Evolutionary conservation across 2,329 filamentous ascomycete genomes (phyloP).

Genomic region (Microcyclospora pomicola): DNA sequence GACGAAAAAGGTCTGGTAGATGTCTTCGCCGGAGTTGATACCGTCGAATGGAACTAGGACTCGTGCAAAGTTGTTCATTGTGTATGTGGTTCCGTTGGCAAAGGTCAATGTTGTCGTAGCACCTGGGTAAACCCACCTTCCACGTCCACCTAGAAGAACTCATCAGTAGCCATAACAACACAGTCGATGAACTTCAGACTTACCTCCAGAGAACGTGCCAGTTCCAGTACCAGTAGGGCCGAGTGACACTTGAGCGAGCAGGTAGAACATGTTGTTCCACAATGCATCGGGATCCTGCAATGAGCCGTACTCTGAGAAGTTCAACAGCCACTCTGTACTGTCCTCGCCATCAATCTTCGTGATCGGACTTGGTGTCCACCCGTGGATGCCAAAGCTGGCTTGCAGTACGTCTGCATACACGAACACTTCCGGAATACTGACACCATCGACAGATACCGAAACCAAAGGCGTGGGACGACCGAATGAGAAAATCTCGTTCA

Average conservation of each 20-base stretch:
- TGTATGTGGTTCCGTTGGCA: slow-evolving; percentile 30
- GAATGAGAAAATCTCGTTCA: slow-evolving; percentile 39
- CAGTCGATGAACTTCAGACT: too few relatives aligned
- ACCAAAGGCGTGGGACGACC: slow-evolving; percentile 39
- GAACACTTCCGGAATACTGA: slow-evolving; percentile 44
- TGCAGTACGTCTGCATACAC: slow-evolving; percentile 35
- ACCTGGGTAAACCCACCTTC: slow-evolving; percentile 31
- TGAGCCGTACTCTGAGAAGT: slow-evolving; percentile 33
- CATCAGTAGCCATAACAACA: too few relatives aligned
- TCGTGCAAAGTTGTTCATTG: slow-evolving; percentile 30
- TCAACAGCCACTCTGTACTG: slow-evolving; percentile 35
- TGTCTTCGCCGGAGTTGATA: slow-evolving; percentile 28
- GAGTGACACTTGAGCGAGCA: slow-evolving; percentile 30
- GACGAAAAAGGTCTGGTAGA: slow-evolving; percentile 26
- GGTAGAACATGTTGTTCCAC: slow-evolving; percentile 38
- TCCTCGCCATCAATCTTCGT: slow-evolving; percentile 44
- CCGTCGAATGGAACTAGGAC: slow-evolving; percentile 28
- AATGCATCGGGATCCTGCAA: slow-evolving; percentile 45
- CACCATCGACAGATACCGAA: slow-evolving; percentile 48
- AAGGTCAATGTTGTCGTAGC: slow-evolving; percentile 31
- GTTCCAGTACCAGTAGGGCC: slow-evolving; percentile 27
- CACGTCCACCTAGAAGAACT: slow-evolving; percentile 21
- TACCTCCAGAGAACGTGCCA: slow-evolving; percentile 30
- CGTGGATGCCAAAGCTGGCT: slow-evolving; percentile 26
- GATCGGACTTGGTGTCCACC: slow-evolving; percentile 36